phyloP scores from a whole-genome alignment of 2,329 filamentous ascomycete species.

The Corniculantispora saksenae region DNA sequence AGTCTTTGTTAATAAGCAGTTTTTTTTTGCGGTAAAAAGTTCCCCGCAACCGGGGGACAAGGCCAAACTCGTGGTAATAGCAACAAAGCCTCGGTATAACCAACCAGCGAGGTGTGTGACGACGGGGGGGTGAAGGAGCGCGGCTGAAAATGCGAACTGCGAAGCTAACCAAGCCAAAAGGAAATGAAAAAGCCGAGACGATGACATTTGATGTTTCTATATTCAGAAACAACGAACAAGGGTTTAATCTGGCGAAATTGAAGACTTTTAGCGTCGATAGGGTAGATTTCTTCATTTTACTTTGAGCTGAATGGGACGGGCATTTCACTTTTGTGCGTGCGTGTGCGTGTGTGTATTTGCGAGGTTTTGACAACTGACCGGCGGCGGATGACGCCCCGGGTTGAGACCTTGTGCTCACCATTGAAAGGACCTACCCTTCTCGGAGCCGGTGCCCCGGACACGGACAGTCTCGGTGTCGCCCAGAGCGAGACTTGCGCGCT shows the following conservation, averaged over 20 bases:
- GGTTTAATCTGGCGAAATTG: background rate
- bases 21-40: too few species aligned
- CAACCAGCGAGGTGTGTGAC: too few species aligned
- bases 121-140: too few species aligned
- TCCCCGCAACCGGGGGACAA: conserved; percentile 6
- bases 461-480: background rate
- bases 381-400: conserved; percentile 1
- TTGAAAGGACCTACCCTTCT: too few species aligned
- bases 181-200: conserved; percentile 3
- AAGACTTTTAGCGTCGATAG: conserved; percentile 2
- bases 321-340: background rate
- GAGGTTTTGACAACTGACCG: background rate
- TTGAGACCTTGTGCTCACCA: conserved; percentile 11
- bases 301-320: too few species aligned
- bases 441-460: conserved; percentile 1
- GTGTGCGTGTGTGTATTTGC: background rate
- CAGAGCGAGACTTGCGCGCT: background rate
- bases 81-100: background rate
- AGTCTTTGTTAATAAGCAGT: too few species aligned
- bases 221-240: background rate
- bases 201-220: background rate
- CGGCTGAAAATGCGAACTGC: background rate
- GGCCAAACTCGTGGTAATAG: background rate
- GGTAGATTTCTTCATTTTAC: background rate
- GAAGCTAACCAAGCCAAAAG: too few species aligned